phyloP scores from a whole-genome alignment of 163 green algal species.

The Scenedesmus sp. region DNA sequence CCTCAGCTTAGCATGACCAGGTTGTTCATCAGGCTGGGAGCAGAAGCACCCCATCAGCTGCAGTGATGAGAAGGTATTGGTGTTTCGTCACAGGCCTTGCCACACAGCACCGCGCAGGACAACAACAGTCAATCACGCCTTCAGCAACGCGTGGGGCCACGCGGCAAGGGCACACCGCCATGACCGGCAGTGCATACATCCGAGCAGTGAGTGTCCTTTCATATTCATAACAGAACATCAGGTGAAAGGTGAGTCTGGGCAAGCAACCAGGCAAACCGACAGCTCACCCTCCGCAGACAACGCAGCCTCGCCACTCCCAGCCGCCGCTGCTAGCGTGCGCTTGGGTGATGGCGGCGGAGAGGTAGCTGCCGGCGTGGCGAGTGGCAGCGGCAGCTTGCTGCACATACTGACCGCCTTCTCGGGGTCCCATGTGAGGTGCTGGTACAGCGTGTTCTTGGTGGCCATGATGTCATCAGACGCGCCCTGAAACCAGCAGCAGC shows the following conservation, averaged over 20 bases:
- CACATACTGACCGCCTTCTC: conserved; percentile 57
- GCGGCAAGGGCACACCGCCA: too few species aligned
- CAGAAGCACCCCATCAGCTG: conserved; percentile 7
- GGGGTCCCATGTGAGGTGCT: conserved; percentile 82
- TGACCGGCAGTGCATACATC: too few species aligned
- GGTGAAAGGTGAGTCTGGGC: background rate
- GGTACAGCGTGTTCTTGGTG: conserved; percentile 89
- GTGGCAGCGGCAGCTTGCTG: conserved; percentile 49
- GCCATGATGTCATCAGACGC: conserved; percentile 89
- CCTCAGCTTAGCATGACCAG: conserved; percentile 59
- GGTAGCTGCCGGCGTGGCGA: conserved; percentile 56
- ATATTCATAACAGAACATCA: too few species aligned
- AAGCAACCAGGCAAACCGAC: background rate
- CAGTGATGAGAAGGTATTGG: conserved; percentile 53
- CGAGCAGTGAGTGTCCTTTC: too few species aligned
- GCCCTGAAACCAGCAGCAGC: conserved; percentile 56
- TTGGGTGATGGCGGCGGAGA: conserved; percentile 58
- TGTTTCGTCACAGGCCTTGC: conserved; percentile 40
- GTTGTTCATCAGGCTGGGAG: conserved; percentile 12
- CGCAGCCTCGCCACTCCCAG: background rate
- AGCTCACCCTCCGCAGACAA: background rate
- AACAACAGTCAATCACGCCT: background rate
- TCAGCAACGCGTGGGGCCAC: background rate
- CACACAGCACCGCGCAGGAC: background rate
- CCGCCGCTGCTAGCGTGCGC: background rate